Evolutionary conservation across 202 grass and related monocot species (phyloP), one percentile per base, ranked within the genome.

Genomic region (Zizania palustris): DNA sequence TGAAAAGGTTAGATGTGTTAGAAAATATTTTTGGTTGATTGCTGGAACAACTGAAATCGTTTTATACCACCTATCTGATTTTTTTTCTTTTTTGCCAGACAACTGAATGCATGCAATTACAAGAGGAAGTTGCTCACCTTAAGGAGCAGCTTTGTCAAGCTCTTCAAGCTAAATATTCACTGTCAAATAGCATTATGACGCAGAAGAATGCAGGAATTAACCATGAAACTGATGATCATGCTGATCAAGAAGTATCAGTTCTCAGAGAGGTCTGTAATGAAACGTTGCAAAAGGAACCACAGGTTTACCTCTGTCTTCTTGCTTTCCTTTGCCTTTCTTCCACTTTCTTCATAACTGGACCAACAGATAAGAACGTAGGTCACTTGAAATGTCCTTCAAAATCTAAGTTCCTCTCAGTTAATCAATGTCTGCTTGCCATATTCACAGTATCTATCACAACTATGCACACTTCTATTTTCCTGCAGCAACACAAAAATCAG

Each of bases 141-240:
- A 96, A 96, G 72, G 83, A 89, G 82, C 87, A 96, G 54, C 69
- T 93, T 49, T 83, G 81, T 22, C 87, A 90, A 88, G 83, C 91
- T 60, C 73, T 91, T 74, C 78, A 88, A 63, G 76, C 82, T 62
- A 90, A 93, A 51, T 81, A 80, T 75, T 77, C 69, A 70, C 45
- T 74, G 76, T 87, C 84, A 58, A 54, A 82, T 72, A 72, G 63
- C 68, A 69, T 87, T 60, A 37, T 68, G 40, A 81, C 35, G 58
- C 82, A 85, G 28, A 66, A 82, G 37, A 81, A 60, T 77, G 45
- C 67, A 78, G 67, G n/a, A 56, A 54, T 60, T 72, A 85, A 81
- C 38, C 51, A 79, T 45, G 61, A 78, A 78, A 67, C 40, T 86
- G 84, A 86, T 55, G 51, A 33, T 28, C 66, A 63, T 72, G 82